Base-by-base conservation (phyloP, 441 rosid genomes). In the Omphalea diandra region DNA sequence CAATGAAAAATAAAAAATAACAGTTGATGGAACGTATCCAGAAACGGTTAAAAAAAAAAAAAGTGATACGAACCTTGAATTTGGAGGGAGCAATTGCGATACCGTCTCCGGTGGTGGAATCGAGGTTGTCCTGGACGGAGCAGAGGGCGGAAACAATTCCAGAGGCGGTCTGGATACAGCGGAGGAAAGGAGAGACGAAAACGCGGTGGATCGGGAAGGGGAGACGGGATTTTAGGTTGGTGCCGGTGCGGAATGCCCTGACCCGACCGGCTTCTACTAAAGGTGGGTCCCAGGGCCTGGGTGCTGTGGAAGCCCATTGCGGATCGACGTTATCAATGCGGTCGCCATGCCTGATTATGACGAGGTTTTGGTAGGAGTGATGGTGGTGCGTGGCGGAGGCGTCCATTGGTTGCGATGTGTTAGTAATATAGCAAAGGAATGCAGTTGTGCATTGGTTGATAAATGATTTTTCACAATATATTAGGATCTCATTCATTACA, bases 271-370 rank as follows among this genome's bases (percentile, higher is more conserved):
- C 80, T 0, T 87, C 75, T 0, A 77, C 46, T 0, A 91, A 79
- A 3, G 93, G 96, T 1, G 98, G 97, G 72, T 91, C 97, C 97
- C 97, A 94, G 0, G 94, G 97, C 70, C 88, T 76, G 1, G 73
- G 69, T 3, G 97, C 97, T 1, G 83, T 82, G 35, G 70, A 35
- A 7, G 72, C 73, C 98, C 98, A 91, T 5, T 49, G 60, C 12
- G 86, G 89, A 9, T 87, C 91, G 73, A 81, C 73, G 72, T 82
- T 82, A 76, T 94, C 97, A 68, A 86, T 70, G 29, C 98, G 91
- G 70, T 94, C 94, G 22, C 97, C 97, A 78, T 94, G 98, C 59
- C 98, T 82, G 95, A 94, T 84, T 43, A 94, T 92, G 70, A 91
- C 75, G 43, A 94, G 81, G 80, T 86, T 80, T 71, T 91, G 98